Conservation (phyloP, 306 rosid genomes). For the Styphnolobium japonicum region DNA sequence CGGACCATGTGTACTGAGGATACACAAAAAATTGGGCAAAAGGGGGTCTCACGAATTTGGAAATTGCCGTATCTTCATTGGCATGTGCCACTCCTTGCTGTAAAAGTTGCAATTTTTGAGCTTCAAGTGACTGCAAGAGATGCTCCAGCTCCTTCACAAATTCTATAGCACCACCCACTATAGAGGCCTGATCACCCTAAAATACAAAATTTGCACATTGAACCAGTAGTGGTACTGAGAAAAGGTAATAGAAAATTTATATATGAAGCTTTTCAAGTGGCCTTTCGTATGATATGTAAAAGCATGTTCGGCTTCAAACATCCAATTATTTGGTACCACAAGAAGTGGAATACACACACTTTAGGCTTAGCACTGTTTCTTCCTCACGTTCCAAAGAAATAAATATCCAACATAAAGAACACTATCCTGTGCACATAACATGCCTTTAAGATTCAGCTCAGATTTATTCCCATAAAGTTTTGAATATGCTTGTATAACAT, state of each 20-base stretch:
- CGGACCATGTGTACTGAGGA: conserved; percentile 71
- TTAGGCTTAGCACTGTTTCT: not conserved
- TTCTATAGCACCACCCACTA: conserved; percentile 94
- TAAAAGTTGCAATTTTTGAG: conserved; percentile 61
- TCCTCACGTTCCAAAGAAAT: not conserved
- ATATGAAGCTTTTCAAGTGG: not conserved
- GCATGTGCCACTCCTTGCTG: conserved; percentile 28
- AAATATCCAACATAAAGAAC: not conserved
- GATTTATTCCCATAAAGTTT: not conserved
- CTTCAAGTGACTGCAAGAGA: conserved; percentile 67
- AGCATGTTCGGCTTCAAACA: not conserved
- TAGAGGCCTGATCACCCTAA: conserved; percentile 96
- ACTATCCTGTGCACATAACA: not conserved
- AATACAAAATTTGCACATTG: not conserved
- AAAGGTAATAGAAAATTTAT: not conserved
- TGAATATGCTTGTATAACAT: conserved; percentile 8
- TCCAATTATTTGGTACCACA: not conserved
- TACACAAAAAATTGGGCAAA: conserved; percentile 59
- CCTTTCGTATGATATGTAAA: not conserved
- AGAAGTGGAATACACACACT: not conserved
- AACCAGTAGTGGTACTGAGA: not conserved
- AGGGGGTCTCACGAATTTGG: conserved; percentile 39
- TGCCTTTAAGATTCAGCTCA: not conserved
- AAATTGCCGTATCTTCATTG: conserved; percentile 29
- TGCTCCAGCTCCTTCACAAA: conserved; percentile 89